Conservation (phyloP, 805 yeast species). For the Candida nemodendra region DNA sequence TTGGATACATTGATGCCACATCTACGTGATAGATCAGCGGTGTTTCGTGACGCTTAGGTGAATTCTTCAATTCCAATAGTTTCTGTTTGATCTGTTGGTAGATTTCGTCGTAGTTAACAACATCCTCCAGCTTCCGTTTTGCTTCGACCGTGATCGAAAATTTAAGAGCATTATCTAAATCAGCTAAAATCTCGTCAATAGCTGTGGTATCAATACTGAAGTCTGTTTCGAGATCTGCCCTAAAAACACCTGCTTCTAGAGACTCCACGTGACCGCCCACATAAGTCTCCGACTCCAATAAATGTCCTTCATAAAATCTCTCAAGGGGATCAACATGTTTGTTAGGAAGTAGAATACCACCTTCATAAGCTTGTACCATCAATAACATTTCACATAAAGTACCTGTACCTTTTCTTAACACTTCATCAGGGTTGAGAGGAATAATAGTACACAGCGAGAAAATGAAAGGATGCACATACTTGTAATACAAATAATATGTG, state of each 20-base stretch:
- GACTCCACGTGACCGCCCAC: conserved; percentile 99
- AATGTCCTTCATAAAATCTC: conserved; percentile 90
- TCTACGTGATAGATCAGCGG: conserved; percentile 97
- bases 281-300: conserved; percentile 92
- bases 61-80: conserved; percentile 56
- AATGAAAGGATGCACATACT: conserved; percentile 95
- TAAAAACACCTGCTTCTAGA: conserved; percentile 94
- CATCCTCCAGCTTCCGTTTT: conserved; percentile 67
- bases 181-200: conserved; percentile 71
- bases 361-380: conserved; percentile 91
- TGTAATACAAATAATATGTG: conserved; percentile 91
- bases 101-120: conserved; percentile 77
- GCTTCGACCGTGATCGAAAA: conserved; percentile 86
- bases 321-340: conserved; percentile 94
- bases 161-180: conserved; percentile 71
- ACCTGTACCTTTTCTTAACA: conserved; percentile 95
- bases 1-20: conserved; percentile 99
- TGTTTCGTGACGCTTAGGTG: conserved; percentile 65
- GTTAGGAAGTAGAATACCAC: conserved; percentile 79
- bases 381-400: conserved; percentile 96
- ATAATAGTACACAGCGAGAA: conserved; percentile 93
- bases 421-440: conserved; percentile 96
- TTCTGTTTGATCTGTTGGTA: conserved; percentile 52
- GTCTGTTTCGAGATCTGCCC: conserved; percentile 77
- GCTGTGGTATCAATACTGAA: conserved; percentile 81